phyloP scores from a whole-genome alignment of 78 protist genomes.

The Capsaspora owczarzaki region DNA sequence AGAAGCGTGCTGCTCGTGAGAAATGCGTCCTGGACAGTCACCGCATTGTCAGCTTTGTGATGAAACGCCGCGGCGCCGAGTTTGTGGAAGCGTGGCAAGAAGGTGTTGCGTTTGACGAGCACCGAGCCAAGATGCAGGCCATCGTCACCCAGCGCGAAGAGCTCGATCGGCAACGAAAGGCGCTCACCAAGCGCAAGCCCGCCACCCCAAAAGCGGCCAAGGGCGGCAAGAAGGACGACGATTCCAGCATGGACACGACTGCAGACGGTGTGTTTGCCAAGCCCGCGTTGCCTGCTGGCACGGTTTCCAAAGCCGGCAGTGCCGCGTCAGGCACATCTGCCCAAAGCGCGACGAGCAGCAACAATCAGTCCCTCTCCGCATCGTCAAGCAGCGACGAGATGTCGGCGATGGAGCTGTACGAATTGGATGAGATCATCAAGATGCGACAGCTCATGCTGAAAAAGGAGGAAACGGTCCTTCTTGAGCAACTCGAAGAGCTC shows the following conservation, averaged over 20 bases:
- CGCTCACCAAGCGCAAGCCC: slow-evolving; percentile 1
- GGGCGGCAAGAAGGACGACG: too few relatives aligned
- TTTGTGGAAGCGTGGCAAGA: slow-evolving; percentile 15
- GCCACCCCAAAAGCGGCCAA: not conserved
- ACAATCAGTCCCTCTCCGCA: too few relatives aligned
- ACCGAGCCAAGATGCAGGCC: not conserved
- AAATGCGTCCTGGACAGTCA: too few relatives aligned
- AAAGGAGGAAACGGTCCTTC: not conserved
- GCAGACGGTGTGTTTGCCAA: too few relatives aligned
- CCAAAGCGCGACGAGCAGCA: too few relatives aligned
- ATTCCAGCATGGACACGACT: too few relatives aligned
- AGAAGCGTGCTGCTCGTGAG: too few relatives aligned
- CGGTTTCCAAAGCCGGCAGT: too few relatives aligned
- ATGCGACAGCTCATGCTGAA: not conserved
- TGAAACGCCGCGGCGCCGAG: slow-evolving; percentile 4
- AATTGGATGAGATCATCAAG: not conserved
- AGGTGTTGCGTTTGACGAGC: not conserved
- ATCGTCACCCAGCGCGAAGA: not conserved
- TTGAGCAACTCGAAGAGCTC: not conserved
- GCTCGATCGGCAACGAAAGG: not conserved
- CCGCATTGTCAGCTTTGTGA: too few relatives aligned
- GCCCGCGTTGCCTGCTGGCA: too few relatives aligned
- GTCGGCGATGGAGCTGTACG: not conserved
- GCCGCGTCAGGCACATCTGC: too few relatives aligned
- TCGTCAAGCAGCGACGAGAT: too few relatives aligned